These are phyloP conservation scores for Taiwanofungus camphoratus DNA, from an alignment of 1,284 basidiomycete genomes.

Conservation along the genomic window DNA sequence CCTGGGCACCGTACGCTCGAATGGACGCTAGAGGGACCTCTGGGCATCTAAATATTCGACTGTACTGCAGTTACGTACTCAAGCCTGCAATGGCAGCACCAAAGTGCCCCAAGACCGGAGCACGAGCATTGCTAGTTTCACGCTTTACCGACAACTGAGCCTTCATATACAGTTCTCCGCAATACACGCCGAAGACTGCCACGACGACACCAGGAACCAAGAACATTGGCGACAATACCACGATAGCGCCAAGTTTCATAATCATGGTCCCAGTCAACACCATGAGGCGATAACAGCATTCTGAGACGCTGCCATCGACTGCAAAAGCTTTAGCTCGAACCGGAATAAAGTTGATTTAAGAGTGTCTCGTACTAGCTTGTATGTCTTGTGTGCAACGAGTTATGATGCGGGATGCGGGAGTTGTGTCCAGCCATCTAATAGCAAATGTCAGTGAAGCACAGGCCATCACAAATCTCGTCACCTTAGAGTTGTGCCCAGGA, in stretches of 20 bases:
- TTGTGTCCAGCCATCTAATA: slow-evolving; percentile 46
- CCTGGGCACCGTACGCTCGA: slow-evolving; percentile 52
- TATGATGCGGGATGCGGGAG: slow-evolving; percentile 54
- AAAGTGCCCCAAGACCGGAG: slow-evolving; percentile 67
- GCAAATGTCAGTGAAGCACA: neutral
- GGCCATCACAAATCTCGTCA: slow-evolving; percentile 14
- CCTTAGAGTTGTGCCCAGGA: slow-evolving; percentile 53
- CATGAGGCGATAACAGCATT: slow-evolving; percentile 20
- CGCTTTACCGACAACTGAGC: slow-evolving; percentile 72
- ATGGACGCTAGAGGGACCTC: slow-evolving; percentile 57
- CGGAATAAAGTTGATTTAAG: neutral
- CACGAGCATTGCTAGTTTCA: slow-evolving; percentile 64
- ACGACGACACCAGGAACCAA: slow-evolving; percentile 35
- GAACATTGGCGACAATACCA: slow-evolving; percentile 40
- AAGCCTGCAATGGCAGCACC: slow-evolving; percentile 64
- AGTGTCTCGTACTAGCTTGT: neutral
- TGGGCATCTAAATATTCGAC: too few species aligned
- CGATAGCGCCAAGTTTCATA: slow-evolving; percentile 35
- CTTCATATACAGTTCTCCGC: slow-evolving; percentile 53
- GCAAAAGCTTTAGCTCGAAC: neutral
- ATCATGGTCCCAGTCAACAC: slow-evolving; percentile 30
- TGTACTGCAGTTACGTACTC: slow-evolving; percentile 37
- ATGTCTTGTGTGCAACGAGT: slow-evolving; percentile 58
- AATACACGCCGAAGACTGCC: slow-evolving; percentile 37
- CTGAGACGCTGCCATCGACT: slow-evolving; percentile 28